Conservation (phyloP, 768 basidiomycete genomes). For the Xerocomellus chrysenteron region DNA sequence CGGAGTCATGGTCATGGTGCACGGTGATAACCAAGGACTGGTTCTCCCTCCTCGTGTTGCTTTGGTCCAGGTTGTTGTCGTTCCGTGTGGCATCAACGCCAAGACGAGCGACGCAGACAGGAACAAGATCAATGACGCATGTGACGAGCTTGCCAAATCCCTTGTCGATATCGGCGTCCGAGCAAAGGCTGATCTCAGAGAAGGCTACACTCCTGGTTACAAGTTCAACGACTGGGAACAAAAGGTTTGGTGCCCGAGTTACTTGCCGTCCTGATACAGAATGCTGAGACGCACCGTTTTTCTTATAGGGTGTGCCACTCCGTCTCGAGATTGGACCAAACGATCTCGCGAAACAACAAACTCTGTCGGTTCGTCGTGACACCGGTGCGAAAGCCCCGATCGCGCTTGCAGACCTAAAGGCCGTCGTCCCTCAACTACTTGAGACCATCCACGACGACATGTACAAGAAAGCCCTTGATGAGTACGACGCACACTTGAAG, state of each 20-base stretch:
- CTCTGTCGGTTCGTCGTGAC: constrained; percentile 80
- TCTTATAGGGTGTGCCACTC: constrained; percentile 82
- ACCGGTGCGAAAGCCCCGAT: constrained; percentile 61
- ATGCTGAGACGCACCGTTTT: background rate
- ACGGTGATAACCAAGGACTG: constrained; percentile 96
- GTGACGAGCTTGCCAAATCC: constrained; percentile 71
- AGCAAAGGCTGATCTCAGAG: constrained; percentile 88
- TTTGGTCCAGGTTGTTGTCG: constrained; percentile 84
- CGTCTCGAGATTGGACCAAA: constrained; percentile 96
- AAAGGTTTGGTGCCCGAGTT: constrained; percentile 53
- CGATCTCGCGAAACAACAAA: constrained; percentile 81
- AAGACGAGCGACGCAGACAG: constrained; percentile 72
- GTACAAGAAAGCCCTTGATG: constrained; percentile 73
- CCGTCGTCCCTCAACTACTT: constrained; percentile 62
- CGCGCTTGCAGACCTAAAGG: constrained; percentile 46
- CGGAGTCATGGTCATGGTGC: constrained; percentile 99
- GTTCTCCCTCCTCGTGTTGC: constrained; percentile 98
- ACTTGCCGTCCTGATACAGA: background rate
- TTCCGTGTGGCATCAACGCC: constrained; percentile 93
- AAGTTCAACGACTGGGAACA: constrained; percentile 99
- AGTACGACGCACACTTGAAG: constrained; percentile 69
- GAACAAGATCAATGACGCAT: constrained; percentile 69
- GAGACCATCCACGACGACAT: constrained; percentile 88
- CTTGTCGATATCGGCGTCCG: constrained; percentile 74
- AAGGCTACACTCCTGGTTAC: constrained; percentile 96